Percentiles rank a stretch among this genome's conserved stretches.
Evolutionary conservation across 192 early-diverging fungal genomes (phyloP).

Genomic region (Phlyctochytrium arcticum): DNA sequence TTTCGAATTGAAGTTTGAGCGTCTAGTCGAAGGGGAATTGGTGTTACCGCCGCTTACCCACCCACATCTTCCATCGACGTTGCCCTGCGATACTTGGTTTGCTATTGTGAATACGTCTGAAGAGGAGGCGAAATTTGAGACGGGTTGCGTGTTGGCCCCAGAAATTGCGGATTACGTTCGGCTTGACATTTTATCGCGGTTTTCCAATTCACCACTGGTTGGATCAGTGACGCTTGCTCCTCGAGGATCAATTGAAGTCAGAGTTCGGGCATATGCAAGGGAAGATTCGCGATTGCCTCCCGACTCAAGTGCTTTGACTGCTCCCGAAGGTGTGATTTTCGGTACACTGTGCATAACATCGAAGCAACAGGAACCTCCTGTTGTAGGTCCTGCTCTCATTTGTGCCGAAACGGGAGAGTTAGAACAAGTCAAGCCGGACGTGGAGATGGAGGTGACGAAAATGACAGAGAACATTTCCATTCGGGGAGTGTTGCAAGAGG

Average conservation of each 20-base stretch:
- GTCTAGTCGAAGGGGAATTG: constrained; percentile 61
- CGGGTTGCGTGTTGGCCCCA: constrained; percentile 58
- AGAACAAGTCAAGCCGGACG: neutral
- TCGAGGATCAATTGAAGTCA: constrained; percentile 64
- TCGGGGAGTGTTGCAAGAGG: constrained; percentile 61
- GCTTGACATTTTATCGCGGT: constrained; percentile 72
- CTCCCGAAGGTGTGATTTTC: constrained; percentile 60
- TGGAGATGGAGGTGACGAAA: neutral
- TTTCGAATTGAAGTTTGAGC: constrained; percentile 73
- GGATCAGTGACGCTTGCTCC: constrained; percentile 64
- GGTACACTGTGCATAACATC: constrained; percentile 67
- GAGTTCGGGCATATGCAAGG: constrained; percentile 58
- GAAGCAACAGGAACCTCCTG: constrained; percentile 20
- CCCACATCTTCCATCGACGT: constrained; percentile 47
- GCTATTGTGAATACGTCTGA: constrained; percentile 68
- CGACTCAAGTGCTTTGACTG: constrained; percentile 44
- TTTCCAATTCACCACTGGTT: constrained; percentile 74
- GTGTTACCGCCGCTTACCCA: constrained; percentile 69
- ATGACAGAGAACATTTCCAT: constrained; percentile 65
- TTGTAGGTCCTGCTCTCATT: too few species aligned
- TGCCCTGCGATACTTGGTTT: constrained; percentile 82
- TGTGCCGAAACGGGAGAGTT: neutral
- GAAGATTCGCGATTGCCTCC: constrained; percentile 60
- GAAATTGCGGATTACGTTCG: constrained; percentile 60
- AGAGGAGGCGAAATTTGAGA: constrained; percentile 76